Base-by-base conservation (phyloP, 176 grass and related monocot genomes). In the Bonia amplexicaulis region DNA sequence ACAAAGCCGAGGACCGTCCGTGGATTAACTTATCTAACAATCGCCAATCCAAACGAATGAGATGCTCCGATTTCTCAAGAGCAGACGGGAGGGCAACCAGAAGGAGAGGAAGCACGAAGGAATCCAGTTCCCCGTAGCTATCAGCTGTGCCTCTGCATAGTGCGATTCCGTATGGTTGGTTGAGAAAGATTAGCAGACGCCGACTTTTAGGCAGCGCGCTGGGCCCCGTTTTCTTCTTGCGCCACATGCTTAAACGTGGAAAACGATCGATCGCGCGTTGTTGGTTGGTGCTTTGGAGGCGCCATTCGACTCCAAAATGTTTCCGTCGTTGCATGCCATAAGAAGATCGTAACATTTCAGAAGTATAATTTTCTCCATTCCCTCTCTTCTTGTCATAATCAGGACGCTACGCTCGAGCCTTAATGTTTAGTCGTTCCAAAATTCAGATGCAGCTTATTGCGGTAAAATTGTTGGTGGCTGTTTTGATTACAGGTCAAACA, bases 181-280 rank as follows among this genome's bases (percentile, higher is more conserved):
- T 11, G 16, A 58, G n/a, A 63, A 2, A 40, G 31, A 53, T 39
- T 0, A 51, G 13, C 68, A 73, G 69, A 35, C n/a, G 70, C 54
- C 9, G 31, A 73, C 54, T 23, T 71, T 37, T 0, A 19, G 25
- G 37, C 40, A 2, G 37, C 22, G 54, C 65, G 37, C 42, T 58
- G 57, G 57, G 9, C 22, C 76, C 53, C 46, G 10, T 63, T 61
- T 20, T 51, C 20, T 13, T 5, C 29, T 44, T 69, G 62, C 25
- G 7, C 83, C 65, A 53, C 27, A 45, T 73, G 44, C 23, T 53
- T 9, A 9, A 39, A 63, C 76, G 54, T 52, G 41, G 84, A 72
- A 70, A 86, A 53, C 54, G 84, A 86, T 72, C 42, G 76, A 52
- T 22, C 13, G 42, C 82, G 35, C 54, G 42, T 40, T 68, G 35